These are phyloP conservation scores for Canariomyces notabilis DNA, from an alignment of 2,329 filamentous ascomycete genomes.

Conservation along the genomic window DNA sequence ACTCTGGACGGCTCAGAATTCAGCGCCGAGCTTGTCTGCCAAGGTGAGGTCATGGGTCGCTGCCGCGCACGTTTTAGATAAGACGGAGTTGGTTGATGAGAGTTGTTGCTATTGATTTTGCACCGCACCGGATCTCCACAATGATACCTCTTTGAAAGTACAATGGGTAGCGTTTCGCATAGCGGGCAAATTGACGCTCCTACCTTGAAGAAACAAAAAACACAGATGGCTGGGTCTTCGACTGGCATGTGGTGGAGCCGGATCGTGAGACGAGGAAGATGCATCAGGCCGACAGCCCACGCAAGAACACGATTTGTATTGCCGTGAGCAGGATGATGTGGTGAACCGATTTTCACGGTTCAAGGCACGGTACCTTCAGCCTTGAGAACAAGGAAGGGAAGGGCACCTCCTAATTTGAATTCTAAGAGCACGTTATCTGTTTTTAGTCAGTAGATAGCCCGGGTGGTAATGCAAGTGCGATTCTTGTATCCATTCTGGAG, in stretches of 20 bases:
- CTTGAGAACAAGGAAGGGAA: constrained; percentile 7
- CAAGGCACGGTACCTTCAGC: constrained; percentile 5
- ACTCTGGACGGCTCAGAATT: constrained; percentile 97
- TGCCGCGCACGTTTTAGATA: constrained; percentile 84
- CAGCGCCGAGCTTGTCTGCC: constrained; percentile 96
- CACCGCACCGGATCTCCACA: constrained; percentile 24
- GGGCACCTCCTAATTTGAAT: not conserved
- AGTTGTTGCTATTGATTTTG: constrained; percentile 18
- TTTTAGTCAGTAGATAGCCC: not conserved
- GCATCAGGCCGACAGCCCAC: not conserved
- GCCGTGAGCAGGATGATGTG: constrained; percentile 4
- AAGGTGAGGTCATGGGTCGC: constrained; percentile 97
- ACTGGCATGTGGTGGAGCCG: not conserved
- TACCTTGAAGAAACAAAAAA: constrained; percentile 11
- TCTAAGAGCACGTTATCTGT: not conserved
- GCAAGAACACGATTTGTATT: not conserved
- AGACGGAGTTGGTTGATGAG: constrained; percentile 16
- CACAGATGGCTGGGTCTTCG: constrained; percentile 1
- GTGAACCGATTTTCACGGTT: constrained; percentile 4
- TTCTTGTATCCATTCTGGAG: not conserved
- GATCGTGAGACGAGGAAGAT: not conserved
- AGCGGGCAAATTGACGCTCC: constrained; percentile 13
- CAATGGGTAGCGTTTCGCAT: constrained; percentile 19
- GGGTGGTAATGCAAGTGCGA: not conserved
- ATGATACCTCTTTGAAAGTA: constrained; percentile 27